Evolutionary conservation across 371 early-diverging fungal species (phyloP).

Genomic region (Apophysomyces sp.): DNA sequence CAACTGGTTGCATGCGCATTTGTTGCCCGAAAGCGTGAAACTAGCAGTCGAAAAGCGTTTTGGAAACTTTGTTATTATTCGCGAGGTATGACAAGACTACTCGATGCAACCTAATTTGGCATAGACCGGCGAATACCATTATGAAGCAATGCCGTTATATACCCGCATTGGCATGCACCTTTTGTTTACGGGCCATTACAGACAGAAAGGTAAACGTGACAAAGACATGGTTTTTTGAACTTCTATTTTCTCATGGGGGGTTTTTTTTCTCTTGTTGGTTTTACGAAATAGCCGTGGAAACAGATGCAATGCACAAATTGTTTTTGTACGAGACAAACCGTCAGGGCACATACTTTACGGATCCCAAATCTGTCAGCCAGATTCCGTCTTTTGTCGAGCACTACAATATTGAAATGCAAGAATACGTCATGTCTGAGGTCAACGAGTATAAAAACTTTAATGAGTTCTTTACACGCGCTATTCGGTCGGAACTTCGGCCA

Average conservation of each 20-base stretch:
- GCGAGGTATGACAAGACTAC: constrained; percentile 23
- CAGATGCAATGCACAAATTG: constrained; percentile 47
- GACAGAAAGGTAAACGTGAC: constrained; percentile 27
- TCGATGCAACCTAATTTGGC: background rate
- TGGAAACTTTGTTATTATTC: constrained; percentile 47
- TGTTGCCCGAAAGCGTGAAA: constrained; percentile 29
- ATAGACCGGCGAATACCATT: constrained; percentile 41
- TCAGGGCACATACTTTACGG: constrained; percentile 69
- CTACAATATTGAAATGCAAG: constrained; percentile 51
- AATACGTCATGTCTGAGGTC: constrained; percentile 43
- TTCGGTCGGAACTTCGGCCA: constrained; percentile 59
- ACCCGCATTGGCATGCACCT: constrained; percentile 57
- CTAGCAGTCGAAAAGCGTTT: constrained; percentile 40
- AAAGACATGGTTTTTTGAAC: background rate
- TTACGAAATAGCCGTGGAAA: constrained; percentile 37
- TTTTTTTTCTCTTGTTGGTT: background rate
- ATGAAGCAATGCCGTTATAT: constrained; percentile 58
- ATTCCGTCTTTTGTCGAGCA: constrained; percentile 66
- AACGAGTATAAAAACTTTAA: constrained; percentile 63
- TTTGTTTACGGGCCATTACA: constrained; percentile 41
- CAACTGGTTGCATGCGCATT: constrained; percentile 28
- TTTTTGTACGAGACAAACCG: constrained; percentile 51
- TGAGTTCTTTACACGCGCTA: constrained; percentile 75
- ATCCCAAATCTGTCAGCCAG: constrained; percentile 58
- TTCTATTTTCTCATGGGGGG: background rate